Conservation (phyloP, 176 grass and related monocot species). For the Calamus simplicifolius region DNA sequence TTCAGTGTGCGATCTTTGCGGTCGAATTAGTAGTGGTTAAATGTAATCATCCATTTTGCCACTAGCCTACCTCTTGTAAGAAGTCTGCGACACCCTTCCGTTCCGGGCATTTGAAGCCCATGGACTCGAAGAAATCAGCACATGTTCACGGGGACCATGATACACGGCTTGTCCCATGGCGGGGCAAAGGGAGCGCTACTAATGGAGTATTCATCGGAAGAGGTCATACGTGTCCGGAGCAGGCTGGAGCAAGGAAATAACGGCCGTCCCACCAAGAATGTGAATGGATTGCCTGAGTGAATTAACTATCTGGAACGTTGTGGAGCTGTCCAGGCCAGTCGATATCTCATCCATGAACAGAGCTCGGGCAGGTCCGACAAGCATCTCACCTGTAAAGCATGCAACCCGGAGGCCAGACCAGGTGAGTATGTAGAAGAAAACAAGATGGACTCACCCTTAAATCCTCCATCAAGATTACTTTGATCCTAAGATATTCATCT, state of each 20-base stretch:
- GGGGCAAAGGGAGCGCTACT: too few species aligned
- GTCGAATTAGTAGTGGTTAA: too few species aligned
- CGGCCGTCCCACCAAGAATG: conserved; percentile 43
- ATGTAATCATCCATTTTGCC: neutral
- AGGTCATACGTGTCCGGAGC: conserved; percentile 54
- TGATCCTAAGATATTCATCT: too few species aligned
- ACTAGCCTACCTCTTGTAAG: conserved; percentile 41
- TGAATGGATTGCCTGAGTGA: conserved; percentile 40
- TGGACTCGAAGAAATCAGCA: conserved; percentile 58
- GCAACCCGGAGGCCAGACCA: too few species aligned
- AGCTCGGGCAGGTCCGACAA: conserved; percentile 46
- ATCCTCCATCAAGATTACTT: too few species aligned
- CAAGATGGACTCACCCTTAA: too few species aligned
- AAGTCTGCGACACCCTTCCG: conserved; percentile 62
- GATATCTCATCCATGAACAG: conserved; percentile 76
- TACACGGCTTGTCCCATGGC: conserved; percentile 60
- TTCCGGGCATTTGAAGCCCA: conserved; percentile 55
- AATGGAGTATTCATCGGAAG: too few species aligned
- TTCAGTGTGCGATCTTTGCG: too few species aligned
- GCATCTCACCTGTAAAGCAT: conserved; percentile 45
- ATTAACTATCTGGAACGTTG: conserved; percentile 58
- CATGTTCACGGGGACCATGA: conserved; percentile 50
- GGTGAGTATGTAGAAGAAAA: too few species aligned
- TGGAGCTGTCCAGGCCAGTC: conserved; percentile 61
- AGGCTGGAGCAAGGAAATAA: conserved; percentile 53